Evolutionary conservation across 2,329 filamentous ascomycete genomes (phyloP), one percentile per base, ranked within the genome.

Genomic region (Fusarium chaquense): DNA sequence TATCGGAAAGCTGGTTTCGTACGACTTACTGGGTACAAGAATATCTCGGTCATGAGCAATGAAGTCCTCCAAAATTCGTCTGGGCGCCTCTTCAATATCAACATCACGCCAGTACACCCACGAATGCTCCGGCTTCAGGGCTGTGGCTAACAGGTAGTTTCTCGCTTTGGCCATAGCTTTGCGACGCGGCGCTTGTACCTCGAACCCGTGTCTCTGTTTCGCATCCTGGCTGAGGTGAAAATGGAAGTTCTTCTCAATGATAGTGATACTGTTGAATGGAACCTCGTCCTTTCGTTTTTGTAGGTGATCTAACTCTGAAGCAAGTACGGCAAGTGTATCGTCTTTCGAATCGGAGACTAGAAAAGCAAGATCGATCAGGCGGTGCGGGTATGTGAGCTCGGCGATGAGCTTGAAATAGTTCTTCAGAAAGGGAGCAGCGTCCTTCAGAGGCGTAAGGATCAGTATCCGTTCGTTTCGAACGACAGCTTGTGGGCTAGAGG

Each of bases 41-140:
- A 99, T 88, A 79, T 99, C 96, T 77, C 90, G 90, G 79, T 99
- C 93, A 76, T 98, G 96, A 22, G 93, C 93, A 75, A 97, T 92
- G 73, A 99, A 97, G 76, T 99, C 96, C 82, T 99, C 94, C 35
- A 99, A 85, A 65, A 99, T 97, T 76, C 88, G 90, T 69, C 87
- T 86, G 3, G 95, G 93, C 78, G 92, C 97, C 77, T 99, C 94
- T 47, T 93, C 90, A 74, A 99, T 98, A 80, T 99, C 96, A 51
- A 97, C 94, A 79, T 99, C 96, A 64, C 96, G 89, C 96, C 96
- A 99, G 80, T 98, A 98, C 11, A 98, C 94, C 96, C 96, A 99
- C 11, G 94, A 95, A 78, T 99, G 96, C 66, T 98, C 94, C 0
- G 94, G 90, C 83, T 97, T 97, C 75, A 99, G 78, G 5, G 96